Evolutionary conservation across 495 filamentous ascomycete genomes (phyloP).

Genomic region (Copromyces sp.): DNA sequence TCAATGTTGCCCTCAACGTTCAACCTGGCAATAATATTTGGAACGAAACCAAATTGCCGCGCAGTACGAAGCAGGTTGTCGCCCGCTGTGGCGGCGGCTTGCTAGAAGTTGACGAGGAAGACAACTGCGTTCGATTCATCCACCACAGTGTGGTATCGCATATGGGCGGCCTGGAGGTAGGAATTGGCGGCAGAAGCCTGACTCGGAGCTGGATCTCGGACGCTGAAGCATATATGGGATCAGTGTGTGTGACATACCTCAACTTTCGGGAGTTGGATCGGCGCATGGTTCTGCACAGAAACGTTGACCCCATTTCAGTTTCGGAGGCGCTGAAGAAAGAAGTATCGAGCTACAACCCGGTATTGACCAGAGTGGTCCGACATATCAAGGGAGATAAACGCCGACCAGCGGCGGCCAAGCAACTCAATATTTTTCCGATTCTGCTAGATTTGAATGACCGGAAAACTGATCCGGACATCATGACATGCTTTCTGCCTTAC

Average conservation of each 20-base stretch:
- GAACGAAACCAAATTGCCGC: background rate
- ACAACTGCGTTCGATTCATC: background rate
- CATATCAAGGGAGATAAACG: background rate
- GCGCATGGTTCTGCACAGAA: background rate
- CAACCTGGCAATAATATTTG: background rate
- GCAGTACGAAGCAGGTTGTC: background rate
- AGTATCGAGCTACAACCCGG: background rate
- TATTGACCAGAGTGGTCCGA: background rate
- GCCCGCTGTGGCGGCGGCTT: background rate
- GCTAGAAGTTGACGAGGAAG: background rate
- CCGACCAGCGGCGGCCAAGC: background rate
- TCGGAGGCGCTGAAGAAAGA: background rate
- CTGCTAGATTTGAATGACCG: background rate
- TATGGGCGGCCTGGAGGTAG: background rate
- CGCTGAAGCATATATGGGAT: background rate
- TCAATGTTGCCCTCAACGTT: background rate
- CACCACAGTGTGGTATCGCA: constrained; percentile 2
- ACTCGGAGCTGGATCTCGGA: background rate
- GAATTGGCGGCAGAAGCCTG: background rate
- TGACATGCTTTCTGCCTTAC: background rate
- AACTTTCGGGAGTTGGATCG: background rate
- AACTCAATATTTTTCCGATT: background rate
- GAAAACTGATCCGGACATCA: background rate
- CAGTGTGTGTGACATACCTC: constrained; percentile 1
- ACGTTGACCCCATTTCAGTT: background rate